Percentiles rank a stretch among this genome's conserved stretches.
Conservation (phyloP, 2,329 filamentous ascomycete genomes). For the Aspergillus pseudonomiae region DNA sequence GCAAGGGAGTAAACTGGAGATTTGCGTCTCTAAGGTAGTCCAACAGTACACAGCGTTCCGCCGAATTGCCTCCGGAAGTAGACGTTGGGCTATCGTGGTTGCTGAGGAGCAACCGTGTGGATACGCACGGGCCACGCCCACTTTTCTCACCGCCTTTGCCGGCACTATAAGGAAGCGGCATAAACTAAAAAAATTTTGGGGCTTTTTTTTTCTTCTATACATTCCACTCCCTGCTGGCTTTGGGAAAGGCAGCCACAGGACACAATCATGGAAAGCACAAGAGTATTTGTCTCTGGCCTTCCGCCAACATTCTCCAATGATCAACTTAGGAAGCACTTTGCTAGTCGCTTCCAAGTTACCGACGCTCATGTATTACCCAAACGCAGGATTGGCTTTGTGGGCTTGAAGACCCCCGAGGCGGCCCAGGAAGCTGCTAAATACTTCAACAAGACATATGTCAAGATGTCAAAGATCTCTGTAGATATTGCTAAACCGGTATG, state of each 20-base stretch:
- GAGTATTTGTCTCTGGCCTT: constrained; percentile 71
- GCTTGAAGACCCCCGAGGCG: constrained; percentile 81
- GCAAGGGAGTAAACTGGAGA: background rate
- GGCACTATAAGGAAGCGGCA: constrained; percentile 29
- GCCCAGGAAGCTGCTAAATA: constrained; percentile 85
- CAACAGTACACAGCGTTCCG: background rate
- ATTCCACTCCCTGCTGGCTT: constrained; percentile 17
- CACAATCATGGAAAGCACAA: constrained; percentile 71
- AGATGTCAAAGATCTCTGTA: constrained; percentile 91
- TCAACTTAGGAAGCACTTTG: constrained; percentile 88
- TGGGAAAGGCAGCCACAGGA: constrained; percentile 23
- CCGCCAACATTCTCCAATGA: constrained; percentile 83
- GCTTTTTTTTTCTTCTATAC: constrained; percentile 19
- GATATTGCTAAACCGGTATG: constrained; percentile 82
- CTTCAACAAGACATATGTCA: constrained; percentile 93
- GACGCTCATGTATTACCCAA: constrained; percentile 90
- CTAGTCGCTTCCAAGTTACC: constrained; percentile 74
- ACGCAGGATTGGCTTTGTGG: constrained; percentile 91
- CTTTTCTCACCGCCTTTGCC: constrained; percentile 37
- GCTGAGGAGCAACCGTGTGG: constrained; percentile 15
- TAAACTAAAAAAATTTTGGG: constrained; percentile 29
- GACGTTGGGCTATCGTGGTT: background rate
- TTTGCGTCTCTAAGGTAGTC: background rate
- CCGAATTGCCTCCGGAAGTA: background rate
- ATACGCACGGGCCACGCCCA: constrained; percentile 30